Evolutionary conservation across 2,329 filamentous ascomycete genomes (phyloP).

Genomic region (Alternaria metachromatica): DNA sequence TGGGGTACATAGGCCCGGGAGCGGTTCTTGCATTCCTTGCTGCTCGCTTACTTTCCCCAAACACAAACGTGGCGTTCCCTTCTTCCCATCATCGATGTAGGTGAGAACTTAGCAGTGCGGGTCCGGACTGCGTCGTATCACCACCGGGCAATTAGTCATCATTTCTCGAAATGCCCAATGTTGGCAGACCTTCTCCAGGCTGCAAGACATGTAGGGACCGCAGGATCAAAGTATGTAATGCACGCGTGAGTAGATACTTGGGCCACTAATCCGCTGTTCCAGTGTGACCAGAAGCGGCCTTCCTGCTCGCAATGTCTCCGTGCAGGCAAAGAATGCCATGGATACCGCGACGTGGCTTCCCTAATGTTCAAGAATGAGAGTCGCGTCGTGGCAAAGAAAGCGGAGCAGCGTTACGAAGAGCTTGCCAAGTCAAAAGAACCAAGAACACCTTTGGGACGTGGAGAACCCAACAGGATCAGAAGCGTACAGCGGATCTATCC

Average conservation of each 20-base stretch:
- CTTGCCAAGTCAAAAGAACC: conserved; percentile 20
- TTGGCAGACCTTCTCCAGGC: conserved; percentile 40
- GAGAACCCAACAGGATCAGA: background rate
- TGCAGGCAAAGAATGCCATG: conserved; percentile 34
- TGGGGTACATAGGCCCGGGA: background rate
- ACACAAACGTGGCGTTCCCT: background rate
- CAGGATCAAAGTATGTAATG: conserved; percentile 38
- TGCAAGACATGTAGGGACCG: conserved; percentile 41
- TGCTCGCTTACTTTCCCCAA: background rate
- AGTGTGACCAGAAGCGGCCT: conserved; percentile 45
- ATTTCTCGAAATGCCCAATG: conserved; percentile 33
- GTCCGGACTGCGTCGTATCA: background rate
- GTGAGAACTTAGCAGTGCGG: conserved; percentile 2
- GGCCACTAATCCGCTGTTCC: background rate
- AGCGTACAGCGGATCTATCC: background rate
- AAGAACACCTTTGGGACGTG: background rate
- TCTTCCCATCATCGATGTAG: background rate
- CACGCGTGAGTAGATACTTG: background rate
- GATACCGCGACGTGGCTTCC: conserved; percentile 39
- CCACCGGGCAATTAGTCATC: conserved; percentile 1
- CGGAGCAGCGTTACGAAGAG: conserved; percentile 32
- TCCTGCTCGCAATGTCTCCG: conserved; percentile 43
- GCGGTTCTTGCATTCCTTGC: background rate
- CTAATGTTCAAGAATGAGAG: conserved; percentile 44
- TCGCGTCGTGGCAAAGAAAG: conserved; percentile 32